Evolutionary conservation across 257 asterid species (phyloP).

Genomic region (Ligustrum vulgare): DNA sequence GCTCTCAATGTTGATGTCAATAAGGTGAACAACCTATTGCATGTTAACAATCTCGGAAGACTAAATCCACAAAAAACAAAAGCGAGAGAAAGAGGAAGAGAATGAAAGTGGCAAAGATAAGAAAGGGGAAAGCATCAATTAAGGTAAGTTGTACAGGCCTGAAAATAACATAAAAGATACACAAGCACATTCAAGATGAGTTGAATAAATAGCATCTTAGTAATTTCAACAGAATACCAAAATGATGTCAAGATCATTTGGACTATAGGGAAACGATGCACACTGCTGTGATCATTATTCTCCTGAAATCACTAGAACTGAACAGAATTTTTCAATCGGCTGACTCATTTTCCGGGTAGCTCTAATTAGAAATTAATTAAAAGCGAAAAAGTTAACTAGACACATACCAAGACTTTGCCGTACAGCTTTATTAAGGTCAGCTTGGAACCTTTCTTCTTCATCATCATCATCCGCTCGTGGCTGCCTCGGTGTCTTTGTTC

Average conservation of each 20-base stretch:
- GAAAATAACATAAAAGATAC: slow-evolving; percentile 1
- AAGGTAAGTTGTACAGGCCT: background rate
- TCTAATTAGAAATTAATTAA: background rate
- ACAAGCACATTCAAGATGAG: background rate
- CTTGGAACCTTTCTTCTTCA: slow-evolving; percentile 95
- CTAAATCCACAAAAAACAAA: background rate
- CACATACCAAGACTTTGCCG: slow-evolving; percentile 15
- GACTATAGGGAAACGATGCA: background rate
- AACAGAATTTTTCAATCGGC: background rate
- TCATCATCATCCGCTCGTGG: slow-evolving; percentile 77
- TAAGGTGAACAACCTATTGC: background rate
- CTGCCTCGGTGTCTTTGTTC: slow-evolving; percentile 60
- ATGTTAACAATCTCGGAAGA: background rate
- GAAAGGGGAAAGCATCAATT: background rate
- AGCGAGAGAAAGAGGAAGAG: background rate
- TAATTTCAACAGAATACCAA: slow-evolving; percentile 8
- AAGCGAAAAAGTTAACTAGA: background rate
- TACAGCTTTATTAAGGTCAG: slow-evolving; percentile 85
- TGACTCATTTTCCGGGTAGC: background rate
- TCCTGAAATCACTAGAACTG: slow-evolving; percentile 3
- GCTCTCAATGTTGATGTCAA: background rate
- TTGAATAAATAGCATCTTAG: background rate
- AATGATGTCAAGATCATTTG: background rate
- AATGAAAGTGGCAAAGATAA: background rate
- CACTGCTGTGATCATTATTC: background rate